phyloP scores from a whole-genome alignment of 2,329 filamentous ascomycete species.

The Paracamarosporium sp. region DNA sequence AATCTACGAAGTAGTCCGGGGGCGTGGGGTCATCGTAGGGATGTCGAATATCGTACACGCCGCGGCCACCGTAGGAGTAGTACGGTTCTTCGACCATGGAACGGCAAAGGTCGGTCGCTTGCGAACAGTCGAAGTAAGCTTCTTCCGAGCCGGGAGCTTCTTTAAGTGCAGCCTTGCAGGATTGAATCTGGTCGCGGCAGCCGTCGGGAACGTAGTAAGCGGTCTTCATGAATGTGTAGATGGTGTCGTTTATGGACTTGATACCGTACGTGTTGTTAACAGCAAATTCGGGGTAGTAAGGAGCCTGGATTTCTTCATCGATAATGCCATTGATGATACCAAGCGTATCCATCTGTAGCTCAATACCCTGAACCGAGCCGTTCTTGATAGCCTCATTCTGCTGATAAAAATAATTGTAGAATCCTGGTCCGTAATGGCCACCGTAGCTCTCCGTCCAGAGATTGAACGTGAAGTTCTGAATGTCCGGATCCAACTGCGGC shows the following conservation, averaged over 20 bases:
- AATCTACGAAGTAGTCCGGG: slow-evolving; percentile 57
- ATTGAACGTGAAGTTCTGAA: slow-evolving; percentile 60
- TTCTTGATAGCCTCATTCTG: slow-evolving; percentile 61
- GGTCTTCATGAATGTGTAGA: slow-evolving; percentile 53
- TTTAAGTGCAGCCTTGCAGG: slow-evolving; percentile 47
- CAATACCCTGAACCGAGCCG: slow-evolving; percentile 54
- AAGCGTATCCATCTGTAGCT: slow-evolving; percentile 61
- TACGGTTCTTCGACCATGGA: slow-evolving; percentile 55
- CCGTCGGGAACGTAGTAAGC: slow-evolving; percentile 56
- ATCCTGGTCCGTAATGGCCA: slow-evolving; percentile 60
- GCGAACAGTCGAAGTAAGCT: slow-evolving; percentile 43
- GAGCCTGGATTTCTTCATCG: slow-evolving; percentile 57
- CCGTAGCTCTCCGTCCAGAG: slow-evolving; percentile 54
- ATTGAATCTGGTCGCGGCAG: slow-evolving; percentile 58
- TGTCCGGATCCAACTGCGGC: slow-evolving; percentile 55
- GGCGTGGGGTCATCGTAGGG: slow-evolving; percentile 61
- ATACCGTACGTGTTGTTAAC: slow-evolving; percentile 64
- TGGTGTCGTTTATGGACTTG: slow-evolving; percentile 54
- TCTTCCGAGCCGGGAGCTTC: slow-evolving; percentile 28
- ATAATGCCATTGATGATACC: slow-evolving; percentile 64
- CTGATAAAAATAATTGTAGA: slow-evolving; percentile 64
- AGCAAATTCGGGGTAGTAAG: slow-evolving; percentile 57
- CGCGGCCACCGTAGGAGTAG: slow-evolving; percentile 48
- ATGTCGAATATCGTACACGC: slow-evolving; percentile 63
- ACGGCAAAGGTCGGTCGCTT: slow-evolving; percentile 50